Conservation (phyloP, 78 protist species). For the Planoprotostelium fungivorum region DNA sequence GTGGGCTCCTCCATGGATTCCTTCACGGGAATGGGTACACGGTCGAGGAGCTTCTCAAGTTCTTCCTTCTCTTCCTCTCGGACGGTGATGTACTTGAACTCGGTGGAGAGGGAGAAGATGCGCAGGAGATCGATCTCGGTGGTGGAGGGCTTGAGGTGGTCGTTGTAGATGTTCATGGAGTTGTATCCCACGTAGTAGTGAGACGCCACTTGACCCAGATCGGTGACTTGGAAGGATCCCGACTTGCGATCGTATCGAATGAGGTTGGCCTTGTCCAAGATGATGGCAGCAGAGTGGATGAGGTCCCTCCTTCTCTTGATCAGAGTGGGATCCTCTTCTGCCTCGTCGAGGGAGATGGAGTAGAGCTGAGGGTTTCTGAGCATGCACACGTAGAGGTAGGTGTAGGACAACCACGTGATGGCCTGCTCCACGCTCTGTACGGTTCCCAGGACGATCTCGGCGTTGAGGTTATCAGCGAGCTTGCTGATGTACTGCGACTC, state of each 20-base stretch:
- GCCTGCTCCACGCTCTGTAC: constrained; percentile 90
- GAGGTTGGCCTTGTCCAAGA: constrained; percentile 76
- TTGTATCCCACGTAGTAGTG: constrained; percentile 87
- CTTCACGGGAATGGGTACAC: constrained; percentile 86
- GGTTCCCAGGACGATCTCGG: constrained; percentile 97
- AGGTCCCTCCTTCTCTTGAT: constrained; percentile 19
- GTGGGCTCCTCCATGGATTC: constrained; percentile 62
- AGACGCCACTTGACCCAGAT: constrained; percentile 79
- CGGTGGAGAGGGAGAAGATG: constrained; percentile 65
- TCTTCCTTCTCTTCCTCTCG: constrained; percentile 90
- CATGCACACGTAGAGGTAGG: constrained; percentile 93
- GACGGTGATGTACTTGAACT: constrained; percentile 79
- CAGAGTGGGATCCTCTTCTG: constrained; percentile 67
- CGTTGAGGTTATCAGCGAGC: constrained; percentile 90
- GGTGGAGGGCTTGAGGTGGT: constrained; percentile 18
- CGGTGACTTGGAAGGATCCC: constrained; percentile 64
- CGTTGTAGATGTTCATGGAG: constrained; percentile 75
- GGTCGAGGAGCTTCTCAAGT: constrained; percentile 52
- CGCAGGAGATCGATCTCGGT: constrained; percentile 71
- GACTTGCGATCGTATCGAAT: constrained; percentile 75
- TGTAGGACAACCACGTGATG: constrained; percentile 90
- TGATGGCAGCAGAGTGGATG: constrained; percentile 60
- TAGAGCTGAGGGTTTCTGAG: constrained; percentile 86
- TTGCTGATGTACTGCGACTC: constrained; percentile 66
- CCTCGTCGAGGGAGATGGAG: constrained; percentile 68